Base-by-base conservation (phyloP, 495 filamentous ascomycete species). In the Lasiosphaeria ovina region DNA sequence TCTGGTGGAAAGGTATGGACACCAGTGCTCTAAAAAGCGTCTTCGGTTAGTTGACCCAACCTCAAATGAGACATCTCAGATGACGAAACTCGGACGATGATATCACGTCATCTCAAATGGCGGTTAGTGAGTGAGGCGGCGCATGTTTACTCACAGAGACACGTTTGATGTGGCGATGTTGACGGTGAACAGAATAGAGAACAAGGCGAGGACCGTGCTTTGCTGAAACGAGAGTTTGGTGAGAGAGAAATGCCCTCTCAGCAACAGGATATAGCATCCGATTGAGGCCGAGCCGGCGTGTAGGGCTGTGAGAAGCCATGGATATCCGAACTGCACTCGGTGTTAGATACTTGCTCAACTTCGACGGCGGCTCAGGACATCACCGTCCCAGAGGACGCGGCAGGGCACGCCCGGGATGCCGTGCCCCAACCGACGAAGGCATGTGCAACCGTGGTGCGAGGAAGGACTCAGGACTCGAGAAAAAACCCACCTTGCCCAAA, bases 81-180 rank as follows among this genome's bases (percentile, higher is more conserved):
- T 24, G 24, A 24, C 2, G 24, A 24, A 24, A 24, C 24, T 24
- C 24, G 2, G 24, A 24, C 2, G 24, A 2, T 24, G 24, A 24
- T 24, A 24, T 51, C 51, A 35, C 38, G 5, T 34, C 1, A 36
- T 24, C 24, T 24, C 24, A 24, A 2, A 35, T 47, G 9, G 14
- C 14, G n/a, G 7, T 47, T 47, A 4, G 44, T 14, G 8, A 5
- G 33, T 16, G 48, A 17, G 14, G 45, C 44, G 50, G 34, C 16
- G 36, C 35, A 49, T 17, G 8, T 57, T 65, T 32, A 79, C 73
- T 35, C 51, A 64, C 62, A 83, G 74, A 1, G 81, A 83, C 33
- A 82, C 75, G 62, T 83, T 84, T 31, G 77, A 81, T 45, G 84
- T 77, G 55, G 83, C 83, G 55, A 86, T 84, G 71, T 86, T 86